Evolutionary conservation across 495 filamentous ascomycete species (phyloP).

Genomic region (Xylaria longipes): DNA sequence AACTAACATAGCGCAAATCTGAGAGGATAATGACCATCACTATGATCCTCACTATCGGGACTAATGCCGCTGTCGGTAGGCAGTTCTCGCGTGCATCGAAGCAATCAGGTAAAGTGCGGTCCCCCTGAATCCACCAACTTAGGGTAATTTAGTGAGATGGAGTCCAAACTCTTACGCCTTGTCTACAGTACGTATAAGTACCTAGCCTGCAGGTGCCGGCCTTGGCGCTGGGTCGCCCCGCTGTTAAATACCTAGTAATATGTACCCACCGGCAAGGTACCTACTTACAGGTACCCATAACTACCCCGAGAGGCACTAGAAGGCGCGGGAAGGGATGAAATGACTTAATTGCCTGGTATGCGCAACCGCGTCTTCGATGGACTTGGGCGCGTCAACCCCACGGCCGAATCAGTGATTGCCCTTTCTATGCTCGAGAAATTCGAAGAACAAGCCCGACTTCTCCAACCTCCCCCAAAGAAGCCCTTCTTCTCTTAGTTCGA

Average conservation of each 20-base stretch:
- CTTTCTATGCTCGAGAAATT: background rate
- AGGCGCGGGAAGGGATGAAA: background rate
- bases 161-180: background rate
- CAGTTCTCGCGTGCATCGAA: background rate
- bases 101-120: slow-evolving; percentile 9
- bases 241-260: background rate
- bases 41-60: background rate
- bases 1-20: background rate
- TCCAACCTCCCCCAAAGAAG: background rate
- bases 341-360: background rate
- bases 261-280: background rate
- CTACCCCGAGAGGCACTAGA: background rate
- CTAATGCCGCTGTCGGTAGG: background rate
- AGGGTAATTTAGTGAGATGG: background rate
- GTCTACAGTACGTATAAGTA: no score
- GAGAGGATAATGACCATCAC: background rate
- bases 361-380: background rate
- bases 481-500: background rate
- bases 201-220: slow-evolving; percentile 6
- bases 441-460: background rate
- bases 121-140: slow-evolving; percentile 14
- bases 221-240: slow-evolving; percentile 6
- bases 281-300: background rate
- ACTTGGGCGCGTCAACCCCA: slow-evolving; percentile 17
- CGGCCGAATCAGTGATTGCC: background rate